phyloP scores from a whole-genome alignment of 1,284 basidiomycete genomes.

The Anthracocystis setariae region DNA sequence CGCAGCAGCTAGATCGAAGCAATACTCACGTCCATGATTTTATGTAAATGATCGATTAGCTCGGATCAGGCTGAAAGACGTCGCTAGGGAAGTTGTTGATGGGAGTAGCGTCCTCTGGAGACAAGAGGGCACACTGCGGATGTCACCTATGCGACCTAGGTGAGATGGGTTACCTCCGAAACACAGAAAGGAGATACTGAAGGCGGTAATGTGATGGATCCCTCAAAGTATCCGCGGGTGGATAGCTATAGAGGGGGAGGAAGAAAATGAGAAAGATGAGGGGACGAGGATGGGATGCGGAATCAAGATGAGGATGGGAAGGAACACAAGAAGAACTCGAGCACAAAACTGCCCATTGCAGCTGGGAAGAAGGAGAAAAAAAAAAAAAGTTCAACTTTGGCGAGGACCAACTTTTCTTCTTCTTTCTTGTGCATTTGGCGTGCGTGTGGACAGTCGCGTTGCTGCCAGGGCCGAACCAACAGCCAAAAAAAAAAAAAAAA shows the following conservation, averaged over 20 bases:
- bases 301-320: slow-evolving; percentile 4
- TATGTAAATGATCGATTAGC: slow-evolving; percentile 3
- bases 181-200: slow-evolving; percentile 5
- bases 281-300: slow-evolving; percentile 14
- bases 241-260: slow-evolving; percentile 11
- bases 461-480: no score
- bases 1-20: neutral
- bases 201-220: neutral
- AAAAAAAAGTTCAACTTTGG: slow-evolving; percentile 16
- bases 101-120: slow-evolving; percentile 1
- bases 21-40: slow-evolving; percentile 34
- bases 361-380: slow-evolving; percentile 2
- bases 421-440: neutral
- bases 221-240: slow-evolving; percentile 36
- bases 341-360: slow-evolving; percentile 1
- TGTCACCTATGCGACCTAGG: slow-evolving; percentile 9
- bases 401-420: slow-evolving; percentile 28
- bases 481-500: no score
- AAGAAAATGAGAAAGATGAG: neutral
- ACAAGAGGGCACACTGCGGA: slow-evolving; percentile 9
- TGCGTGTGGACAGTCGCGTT: slow-evolving; percentile 4
- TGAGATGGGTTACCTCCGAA: slow-evolving; percentile 9
- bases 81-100: neutral
- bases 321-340: slow-evolving; percentile 13
- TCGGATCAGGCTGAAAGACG: slow-evolving; percentile 12